Conservation (phyloP, 1,284 basidiomycete species). For the Farysia itapuensis region DNA sequence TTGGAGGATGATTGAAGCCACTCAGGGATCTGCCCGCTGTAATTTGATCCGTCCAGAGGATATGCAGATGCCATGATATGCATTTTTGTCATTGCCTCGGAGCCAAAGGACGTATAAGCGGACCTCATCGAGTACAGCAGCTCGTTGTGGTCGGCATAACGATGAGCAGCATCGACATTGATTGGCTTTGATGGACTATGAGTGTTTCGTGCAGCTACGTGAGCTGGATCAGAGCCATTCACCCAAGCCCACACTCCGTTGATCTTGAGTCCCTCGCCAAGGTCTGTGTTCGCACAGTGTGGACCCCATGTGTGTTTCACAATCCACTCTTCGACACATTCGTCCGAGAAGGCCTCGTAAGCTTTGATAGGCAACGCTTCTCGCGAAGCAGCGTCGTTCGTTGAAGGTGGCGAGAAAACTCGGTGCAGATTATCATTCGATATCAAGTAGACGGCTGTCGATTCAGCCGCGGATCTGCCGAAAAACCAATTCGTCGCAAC, state of each 20-base stretch:
- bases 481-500: background rate
- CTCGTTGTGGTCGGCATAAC: conserved; percentile 39
- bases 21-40: conserved; percentile 1
- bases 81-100: conserved; percentile 16
- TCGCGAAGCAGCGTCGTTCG: conserved; percentile 10
- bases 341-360: conserved; percentile 25
- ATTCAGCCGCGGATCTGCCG: background rate
- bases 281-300: conserved; percentile 9
- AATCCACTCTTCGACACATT: conserved; percentile 24
- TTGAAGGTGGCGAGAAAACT: conserved; percentile 7
- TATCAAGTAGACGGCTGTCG: background rate
- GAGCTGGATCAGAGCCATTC: conserved; percentile 28
- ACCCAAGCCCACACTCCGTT: conserved; percentile 36
- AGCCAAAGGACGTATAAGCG: conserved; percentile 5
- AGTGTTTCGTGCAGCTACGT: conserved; percentile 18
- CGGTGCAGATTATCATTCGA: conserved; percentile 3
- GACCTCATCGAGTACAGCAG: conserved; percentile 35
- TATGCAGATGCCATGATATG: conserved; percentile 35
- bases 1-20: conserved; percentile 1
- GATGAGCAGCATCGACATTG: conserved; percentile 23
- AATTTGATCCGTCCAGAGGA: conserved; percentile 3
- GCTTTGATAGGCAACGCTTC: conserved; percentile 10
- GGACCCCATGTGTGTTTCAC: conserved; percentile 17
- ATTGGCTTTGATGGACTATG: conserved; percentile 13
- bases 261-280: conserved; percentile 12